Percentiles rank a stretch among this genome's conserved stretches.
Conservation (phyloP, 2,329 filamentous ascomycete species). For the Arthrobotrys musiformis region DNA sequence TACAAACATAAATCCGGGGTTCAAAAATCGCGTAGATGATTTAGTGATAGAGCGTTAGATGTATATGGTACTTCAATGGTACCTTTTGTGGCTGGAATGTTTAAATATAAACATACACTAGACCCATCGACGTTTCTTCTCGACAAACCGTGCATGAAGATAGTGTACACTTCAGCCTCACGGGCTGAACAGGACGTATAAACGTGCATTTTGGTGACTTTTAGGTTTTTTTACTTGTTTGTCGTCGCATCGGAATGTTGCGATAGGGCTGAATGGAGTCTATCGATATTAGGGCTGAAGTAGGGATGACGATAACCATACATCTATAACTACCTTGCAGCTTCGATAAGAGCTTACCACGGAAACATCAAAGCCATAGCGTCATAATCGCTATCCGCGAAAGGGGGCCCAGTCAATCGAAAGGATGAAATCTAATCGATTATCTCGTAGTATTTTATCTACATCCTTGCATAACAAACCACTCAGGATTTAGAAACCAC, state of each 20-base stretch:
- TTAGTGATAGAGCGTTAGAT: neutral
- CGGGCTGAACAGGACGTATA: neutral
- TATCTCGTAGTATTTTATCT: constrained; percentile 12
- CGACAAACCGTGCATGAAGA: neutral
- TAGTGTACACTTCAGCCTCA: constrained; percentile 7
- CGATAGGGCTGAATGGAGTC: constrained; percentile 11
- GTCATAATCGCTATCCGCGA: constrained; percentile 6
- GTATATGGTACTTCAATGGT: constrained; percentile 12
- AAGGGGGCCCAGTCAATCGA: neutral
- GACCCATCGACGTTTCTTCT: neutral
- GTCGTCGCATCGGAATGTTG: constrained; percentile 11
- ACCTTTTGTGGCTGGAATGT: neutral
- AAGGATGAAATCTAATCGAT: constrained; percentile 5
- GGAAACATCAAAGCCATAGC: neutral
- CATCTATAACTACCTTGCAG: neutral
- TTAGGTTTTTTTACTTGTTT: too few species aligned
- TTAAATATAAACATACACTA: constrained; percentile 12
- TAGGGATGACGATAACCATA: neutral
- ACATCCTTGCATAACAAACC: constrained; percentile 33
- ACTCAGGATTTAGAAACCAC: constrained; percentile 30
- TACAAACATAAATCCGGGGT: constrained; percentile 15
- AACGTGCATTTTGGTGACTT: too few species aligned
- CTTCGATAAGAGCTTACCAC: constrained; percentile 1
- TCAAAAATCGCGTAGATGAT: neutral
- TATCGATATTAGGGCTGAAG: constrained; percentile 4